A percentile compares a stretch with the other conserved stretches of the same genome.
Evolutionary conservation across 2,329 filamentous ascomycete genomes (phyloP).

Genomic region (Stagonosporopsis cucurbitacearum): DNA sequence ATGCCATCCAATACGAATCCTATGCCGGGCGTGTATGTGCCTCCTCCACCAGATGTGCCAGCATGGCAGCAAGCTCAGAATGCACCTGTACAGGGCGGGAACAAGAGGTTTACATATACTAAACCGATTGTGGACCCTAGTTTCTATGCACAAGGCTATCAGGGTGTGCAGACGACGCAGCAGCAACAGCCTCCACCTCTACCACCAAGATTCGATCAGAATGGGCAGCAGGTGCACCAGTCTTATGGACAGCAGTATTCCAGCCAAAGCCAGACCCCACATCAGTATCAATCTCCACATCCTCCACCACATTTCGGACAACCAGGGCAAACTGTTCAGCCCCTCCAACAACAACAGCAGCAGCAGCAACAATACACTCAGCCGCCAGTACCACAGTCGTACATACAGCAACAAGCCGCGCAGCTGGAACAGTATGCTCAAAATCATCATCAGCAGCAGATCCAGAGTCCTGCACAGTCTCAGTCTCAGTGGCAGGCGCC

Average conservation of each 20-base stretch:
- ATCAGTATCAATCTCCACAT: constrained; percentile 18
- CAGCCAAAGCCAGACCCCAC: neutral
- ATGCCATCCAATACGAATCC: constrained; percentile 44
- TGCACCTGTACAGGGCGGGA: constrained; percentile 39
- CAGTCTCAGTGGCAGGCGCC: constrained; percentile 32
- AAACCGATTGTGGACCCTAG: constrained; percentile 37
- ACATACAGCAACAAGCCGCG: constrained; percentile 25
- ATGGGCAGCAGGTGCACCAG: constrained; percentile 23
- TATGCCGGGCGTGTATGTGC: constrained; percentile 45
- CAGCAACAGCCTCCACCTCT: constrained; percentile 23
- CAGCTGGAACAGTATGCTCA: constrained; percentile 16
- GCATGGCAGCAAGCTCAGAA: constrained; percentile 49
- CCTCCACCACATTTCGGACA: constrained; percentile 24
- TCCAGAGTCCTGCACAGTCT: constrained; percentile 17
- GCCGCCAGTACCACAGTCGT: constrained; percentile 17
- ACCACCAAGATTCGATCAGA: constrained; percentile 21
- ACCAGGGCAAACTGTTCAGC: constrained; percentile 25
- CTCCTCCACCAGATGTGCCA: constrained; percentile 46
- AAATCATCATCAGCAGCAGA: constrained; percentile 15
- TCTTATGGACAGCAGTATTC: constrained; percentile 22
- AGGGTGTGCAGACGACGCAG: constrained; percentile 26
- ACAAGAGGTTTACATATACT: constrained; percentile 43
- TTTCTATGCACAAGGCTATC: constrained; percentile 36
- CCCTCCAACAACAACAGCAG: constrained; percentile 1
- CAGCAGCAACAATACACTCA: constrained; percentile 22